Evolutionary conservation across 75 land plant genomes (phyloP).

Genomic region (Cupressus sempervirens): DNA sequence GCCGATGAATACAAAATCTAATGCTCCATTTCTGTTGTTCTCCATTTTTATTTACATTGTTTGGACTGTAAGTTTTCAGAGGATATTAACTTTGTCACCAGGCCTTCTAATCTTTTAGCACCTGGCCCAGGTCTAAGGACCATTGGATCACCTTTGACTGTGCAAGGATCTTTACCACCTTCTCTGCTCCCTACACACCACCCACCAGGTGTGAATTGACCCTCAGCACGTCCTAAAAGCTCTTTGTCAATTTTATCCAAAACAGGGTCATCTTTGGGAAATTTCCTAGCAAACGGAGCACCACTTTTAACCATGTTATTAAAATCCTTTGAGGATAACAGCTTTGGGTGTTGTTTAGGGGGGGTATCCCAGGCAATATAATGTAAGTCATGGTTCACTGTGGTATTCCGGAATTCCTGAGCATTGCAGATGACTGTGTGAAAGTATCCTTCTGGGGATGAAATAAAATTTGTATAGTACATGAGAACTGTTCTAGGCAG

Average conservation of each 20-base stretch:
- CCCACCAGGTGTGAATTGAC: constrained; percentile 64
- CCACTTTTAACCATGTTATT: constrained; percentile 72
- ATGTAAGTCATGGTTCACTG: constrained; percentile 78
- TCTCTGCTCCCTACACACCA: constrained; percentile 67
- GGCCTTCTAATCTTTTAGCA: constrained; percentile 56
- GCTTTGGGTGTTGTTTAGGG: constrained; percentile 78
- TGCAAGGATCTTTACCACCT: constrained; percentile 51
- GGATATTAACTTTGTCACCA: constrained; percentile 52
- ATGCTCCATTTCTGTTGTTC: neutral
- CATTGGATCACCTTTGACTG: constrained; percentile 37
- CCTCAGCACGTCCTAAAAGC: constrained; percentile 36
- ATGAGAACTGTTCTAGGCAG: constrained; percentile 82
- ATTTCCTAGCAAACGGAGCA: constrained; percentile 66
- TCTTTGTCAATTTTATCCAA: constrained; percentile 62
- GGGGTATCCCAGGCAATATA: constrained; percentile 74
- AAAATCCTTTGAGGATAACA: constrained; percentile 49
- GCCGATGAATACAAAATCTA: neutral
- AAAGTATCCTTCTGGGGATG: constrained; percentile 84
- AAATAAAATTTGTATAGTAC: constrained; percentile 83
- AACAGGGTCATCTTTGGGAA: constrained; percentile 54
- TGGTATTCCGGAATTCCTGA: constrained; percentile 74
- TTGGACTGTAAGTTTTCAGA: constrained; percentile 51
- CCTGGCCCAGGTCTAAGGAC: constrained; percentile 49
- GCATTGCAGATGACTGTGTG: constrained; percentile 82
- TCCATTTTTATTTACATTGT: constrained; percentile 49